A percentile compares a stretch with the other conserved stretches of the same genome.
phyloP scores from a whole-genome alignment of 768 basidiomycete genomes.

The Termitomyces heimii region DNA sequence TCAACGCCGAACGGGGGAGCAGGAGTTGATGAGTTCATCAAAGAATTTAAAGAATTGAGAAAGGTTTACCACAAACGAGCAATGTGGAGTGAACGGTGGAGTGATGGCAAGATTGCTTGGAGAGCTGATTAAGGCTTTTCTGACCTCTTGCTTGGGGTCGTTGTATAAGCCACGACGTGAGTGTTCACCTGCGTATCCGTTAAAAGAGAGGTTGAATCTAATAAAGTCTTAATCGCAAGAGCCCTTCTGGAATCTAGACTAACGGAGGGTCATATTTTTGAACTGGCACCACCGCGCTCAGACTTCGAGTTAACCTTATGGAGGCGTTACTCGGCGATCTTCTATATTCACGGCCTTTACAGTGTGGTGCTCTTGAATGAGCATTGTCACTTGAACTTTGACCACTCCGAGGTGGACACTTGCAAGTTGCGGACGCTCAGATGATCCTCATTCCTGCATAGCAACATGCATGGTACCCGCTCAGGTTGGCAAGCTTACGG shows the following conservation, averaged over 20 bases:
- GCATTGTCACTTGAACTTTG: not conserved
- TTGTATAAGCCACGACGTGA: not conserved
- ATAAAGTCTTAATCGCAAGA: not conserved
- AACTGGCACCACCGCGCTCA: not conserved
- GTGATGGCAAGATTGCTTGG: conserved; percentile 81
- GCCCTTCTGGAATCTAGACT: not conserved
- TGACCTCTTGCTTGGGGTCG: not conserved
- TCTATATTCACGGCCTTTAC: not conserved
- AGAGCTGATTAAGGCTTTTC: conserved; percentile 46
- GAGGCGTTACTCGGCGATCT: not conserved
- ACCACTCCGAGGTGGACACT: not conserved
- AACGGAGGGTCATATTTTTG: not conserved
- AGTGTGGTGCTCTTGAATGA: not conserved
- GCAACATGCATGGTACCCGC: not conserved
- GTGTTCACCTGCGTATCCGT: not conserved
- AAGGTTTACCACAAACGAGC: conserved; percentile 92
- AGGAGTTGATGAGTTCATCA: conserved; percentile 84
- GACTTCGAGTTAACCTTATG: not conserved
- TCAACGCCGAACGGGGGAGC: conserved; percentile 34
- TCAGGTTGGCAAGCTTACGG: not conserved
- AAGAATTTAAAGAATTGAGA: conserved; percentile 78
- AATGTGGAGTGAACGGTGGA: conserved; percentile 88
- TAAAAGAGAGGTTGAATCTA: not conserved
- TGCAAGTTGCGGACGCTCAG: no score
- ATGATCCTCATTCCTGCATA: not conserved